Evolutionary conservation across 23 red algal species (phyloP).

Genomic region (Gracilaria gracilis): DNA sequence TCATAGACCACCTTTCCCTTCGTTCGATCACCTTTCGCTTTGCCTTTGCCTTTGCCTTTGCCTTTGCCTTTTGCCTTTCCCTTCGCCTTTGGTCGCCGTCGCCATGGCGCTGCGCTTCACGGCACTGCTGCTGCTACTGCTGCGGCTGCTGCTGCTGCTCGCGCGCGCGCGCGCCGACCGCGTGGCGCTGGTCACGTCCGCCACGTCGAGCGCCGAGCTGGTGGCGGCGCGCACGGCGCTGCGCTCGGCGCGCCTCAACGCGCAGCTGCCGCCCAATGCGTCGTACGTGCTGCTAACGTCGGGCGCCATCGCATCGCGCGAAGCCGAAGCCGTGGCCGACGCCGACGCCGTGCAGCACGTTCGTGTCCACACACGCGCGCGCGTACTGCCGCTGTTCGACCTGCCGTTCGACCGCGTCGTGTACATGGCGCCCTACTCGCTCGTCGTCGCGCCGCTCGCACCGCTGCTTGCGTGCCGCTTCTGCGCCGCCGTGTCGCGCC

Average conservation of each 20-base stretch:
- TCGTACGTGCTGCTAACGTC: constrained; percentile 33
- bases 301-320: neutral
- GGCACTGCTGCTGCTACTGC: neutral
- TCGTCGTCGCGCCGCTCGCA: constrained; percentile 1
- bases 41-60: too few relatives aligned
- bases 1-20: too few relatives aligned
- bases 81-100: too few relatives aligned
- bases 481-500: constrained; percentile 33
- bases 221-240: constrained; percentile 44
- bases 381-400: constrained; percentile 23
- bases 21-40: too few relatives aligned
- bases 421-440: constrained; percentile 28
- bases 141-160: neutral
- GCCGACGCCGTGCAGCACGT: neutral
- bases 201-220: neutral
- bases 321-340: neutral
- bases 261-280: constrained; percentile 7
- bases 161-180: neutral
- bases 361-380: neutral
- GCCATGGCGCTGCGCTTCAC: too few relatives aligned
- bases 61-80: too few relatives aligned
- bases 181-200: constrained; percentile 6
- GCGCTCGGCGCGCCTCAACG: constrained; percentile 36
- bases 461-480: constrained; percentile 17
- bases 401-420: constrained; percentile 18